Base-by-base conservation (phyloP, 768 basidiomycete genomes). In the Lactarius deliciosus region DNA sequence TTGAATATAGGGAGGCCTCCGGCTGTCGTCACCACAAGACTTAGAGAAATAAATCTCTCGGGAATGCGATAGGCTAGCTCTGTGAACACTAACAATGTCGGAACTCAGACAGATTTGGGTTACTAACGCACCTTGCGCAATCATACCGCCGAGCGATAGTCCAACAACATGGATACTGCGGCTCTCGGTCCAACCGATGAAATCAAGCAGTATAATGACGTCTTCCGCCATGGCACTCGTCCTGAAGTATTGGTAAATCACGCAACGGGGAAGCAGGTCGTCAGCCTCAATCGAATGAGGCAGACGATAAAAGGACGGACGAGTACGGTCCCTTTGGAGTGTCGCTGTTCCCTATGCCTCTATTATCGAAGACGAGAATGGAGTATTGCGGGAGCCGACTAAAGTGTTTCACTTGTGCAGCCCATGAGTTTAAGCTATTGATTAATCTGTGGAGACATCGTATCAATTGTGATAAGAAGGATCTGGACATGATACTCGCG, bases 21-120 rank as follows among this genome's bases (percentile, higher is more conserved):
- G 2, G 90, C 82, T 0, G 86, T 89, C 0, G 92, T 94, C 3
- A 90, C 91, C 10, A 80, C 75, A 3, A 94, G 81, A 1, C 83
- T 80, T 36, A 94, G 81, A 1, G 90, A 90, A 9, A 79, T 76
- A 36, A 93, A 85, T 16, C 90, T 81, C 13, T 88, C 76, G 0
- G 90, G 86, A 38, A 92, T 87, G 30, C 82, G 81, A 54, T 74
- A 80, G 0, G 91, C 85, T 3, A 94, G 80, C 72, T 94, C 92
- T 92, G 45, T 25, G 28, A 5, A 45, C 25, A n/a, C 25, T 1
- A 16, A 20, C 11, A 32, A 55, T 10, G 59, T 58, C 18, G 59
- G 28, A 34, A 28, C 54, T 34, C 25, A 30, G 50, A 45, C 30
- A 22, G n/a, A 54, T 25, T 7, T 7, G 5, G 40, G 13, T 20